A percentile compares a stretch with the other conserved stretches of the same genome.
Evolutionary conservation across 1,284 basidiomycete species (phyloP).

Genomic region (Naganishia sp.): DNA sequence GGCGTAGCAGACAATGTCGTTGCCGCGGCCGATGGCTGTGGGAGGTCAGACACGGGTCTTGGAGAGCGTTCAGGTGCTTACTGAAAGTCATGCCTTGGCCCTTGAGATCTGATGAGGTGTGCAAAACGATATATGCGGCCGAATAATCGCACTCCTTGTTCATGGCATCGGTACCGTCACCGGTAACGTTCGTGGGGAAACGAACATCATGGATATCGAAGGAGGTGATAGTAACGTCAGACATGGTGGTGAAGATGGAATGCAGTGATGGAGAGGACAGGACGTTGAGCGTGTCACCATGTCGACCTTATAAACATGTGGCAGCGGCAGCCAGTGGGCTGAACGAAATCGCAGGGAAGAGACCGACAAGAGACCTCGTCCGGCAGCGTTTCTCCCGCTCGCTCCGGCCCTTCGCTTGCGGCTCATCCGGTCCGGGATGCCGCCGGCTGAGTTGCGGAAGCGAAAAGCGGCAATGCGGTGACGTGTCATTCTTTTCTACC

Average conservation of each 20-base stretch:
- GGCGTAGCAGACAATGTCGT: slow-evolving; percentile 85
- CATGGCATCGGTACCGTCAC: slow-evolving; percentile 88
- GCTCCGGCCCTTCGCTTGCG: slow-evolving; percentile 16
- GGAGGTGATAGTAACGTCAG: slow-evolving; percentile 44
- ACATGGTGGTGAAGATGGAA: slow-evolving; percentile 26
- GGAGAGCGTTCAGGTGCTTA: slow-evolving; percentile 36
- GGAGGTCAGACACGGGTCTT: neutral
- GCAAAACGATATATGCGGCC: slow-evolving; percentile 80
- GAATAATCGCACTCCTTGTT: slow-evolving; percentile 95
- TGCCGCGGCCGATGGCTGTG: slow-evolving; percentile 81
- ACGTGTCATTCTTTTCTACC: neutral
- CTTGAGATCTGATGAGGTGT: slow-evolving; percentile 66
- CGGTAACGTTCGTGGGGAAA: slow-evolving; percentile 74
- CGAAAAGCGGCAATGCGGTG: neutral
- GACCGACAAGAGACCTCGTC: slow-evolving; percentile 1
- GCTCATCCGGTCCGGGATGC: neutral
- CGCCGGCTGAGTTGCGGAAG: neutral
- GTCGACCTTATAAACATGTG: slow-evolving; percentile 10
- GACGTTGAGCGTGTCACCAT: too few relatives aligned
- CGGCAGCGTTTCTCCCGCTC: slow-evolving; percentile 4
- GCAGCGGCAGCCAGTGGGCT: neutral
- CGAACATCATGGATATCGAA: slow-evolving; percentile 63
- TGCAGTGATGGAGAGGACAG: neutral
- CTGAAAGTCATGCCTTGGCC: slow-evolving; percentile 94
- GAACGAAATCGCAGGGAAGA: too few relatives aligned